Base-by-base conservation (phyloP, 108 stramenopile species). In the Pseudonitzschia pungens region DNA sequence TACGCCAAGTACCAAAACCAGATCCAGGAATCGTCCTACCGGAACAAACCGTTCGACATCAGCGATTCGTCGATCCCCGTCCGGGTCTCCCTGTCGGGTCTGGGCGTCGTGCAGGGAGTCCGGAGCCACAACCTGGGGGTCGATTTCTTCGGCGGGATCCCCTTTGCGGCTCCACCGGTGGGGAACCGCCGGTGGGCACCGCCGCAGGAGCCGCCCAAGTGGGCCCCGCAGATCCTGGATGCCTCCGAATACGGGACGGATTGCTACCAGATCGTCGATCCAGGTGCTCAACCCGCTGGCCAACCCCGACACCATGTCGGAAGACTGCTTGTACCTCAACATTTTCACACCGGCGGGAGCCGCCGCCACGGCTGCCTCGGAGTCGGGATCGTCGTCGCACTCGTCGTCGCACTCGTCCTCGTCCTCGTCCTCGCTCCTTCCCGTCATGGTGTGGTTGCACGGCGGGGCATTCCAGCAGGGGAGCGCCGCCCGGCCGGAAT, bases 311-410 rank as follows among this genome's bases (percentile, higher is more conserved):
- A 60, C 69, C 31, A 87, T 87, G 84, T 75, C 77, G 14, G 91
- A 92, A 80, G 91, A 92, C 77, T 92, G 91, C 77, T 53, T 92
- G 36, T 84, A 83, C 80, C 60, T 89, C 42, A 88, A 92, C 63
- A 73, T 92, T 24, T 89, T 73, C 59, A 81, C 83, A 15, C 90
- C 90, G 10, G 80, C 87, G 20, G 86, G 84, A 31, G 82, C 83
- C 28, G 43, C 77, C 2, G 82, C 83, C 15, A 44, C 76, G 10
- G 22, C 65, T 14, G 24, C 53, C 18, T 57, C 63, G 27, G 51
- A 29, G 20, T 52, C 40, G 18, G 33, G 27, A 41, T 28, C 70
- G 33, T 58, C 74, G 21, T 36, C 36, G 16, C 9, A 6, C 42
- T 53, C 52, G n/a, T 53, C n/a, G 16, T 53, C 52, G 14, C n/a